A percentile compares a stretch with the other conserved stretches of the same genome.
Conservation (phyloP, 257 asterid genomes). For the Fraxinus pennsylvanica region DNA sequence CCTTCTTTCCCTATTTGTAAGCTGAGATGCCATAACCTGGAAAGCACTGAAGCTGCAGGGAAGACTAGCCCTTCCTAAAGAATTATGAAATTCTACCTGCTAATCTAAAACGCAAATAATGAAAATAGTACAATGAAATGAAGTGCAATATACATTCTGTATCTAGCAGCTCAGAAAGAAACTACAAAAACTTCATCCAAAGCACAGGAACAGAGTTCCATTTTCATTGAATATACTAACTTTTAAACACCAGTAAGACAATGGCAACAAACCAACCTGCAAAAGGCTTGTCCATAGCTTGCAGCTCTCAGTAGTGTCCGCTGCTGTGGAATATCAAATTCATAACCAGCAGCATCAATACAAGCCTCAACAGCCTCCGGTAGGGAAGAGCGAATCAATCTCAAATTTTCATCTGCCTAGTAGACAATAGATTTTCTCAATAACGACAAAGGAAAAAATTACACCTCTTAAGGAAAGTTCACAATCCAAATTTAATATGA, state of each 20-base stretch:
- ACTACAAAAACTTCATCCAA: neutral
- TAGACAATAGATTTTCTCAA: slow-evolving; percentile 23
- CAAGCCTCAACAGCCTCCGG: slow-evolving; percentile 97
- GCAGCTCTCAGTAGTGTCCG: slow-evolving; percentile 86
- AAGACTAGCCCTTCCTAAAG: neutral
- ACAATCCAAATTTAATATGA: slow-evolving; percentile 4
- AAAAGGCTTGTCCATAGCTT: slow-evolving; percentile 96
- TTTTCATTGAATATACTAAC: neutral
- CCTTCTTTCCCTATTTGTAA: neutral
- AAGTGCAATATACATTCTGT: neutral
- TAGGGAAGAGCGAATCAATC: slow-evolving; percentile 79
- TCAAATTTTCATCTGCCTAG: slow-evolving; percentile 98
- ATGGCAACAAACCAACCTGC: slow-evolving; percentile 63
- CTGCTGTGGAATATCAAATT: slow-evolving; percentile 78
- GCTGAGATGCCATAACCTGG: neutral
- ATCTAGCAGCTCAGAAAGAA: neutral
- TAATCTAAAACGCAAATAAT: neutral
- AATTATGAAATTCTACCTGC: slow-evolving; percentile 1
- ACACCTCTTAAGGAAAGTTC: slow-evolving; percentile 3
- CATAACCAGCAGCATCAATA: slow-evolving; percentile 92
- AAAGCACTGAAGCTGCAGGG: neutral
- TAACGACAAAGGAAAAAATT: neutral
- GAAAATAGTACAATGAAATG: slow-evolving; percentile 8
- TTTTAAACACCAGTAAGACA: slow-evolving; percentile 18
- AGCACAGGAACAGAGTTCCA: slow-evolving; percentile 8